Evolutionary conservation across 345 rosid species (phyloP).

Genomic region (Anastatica hierochuntica): DNA sequence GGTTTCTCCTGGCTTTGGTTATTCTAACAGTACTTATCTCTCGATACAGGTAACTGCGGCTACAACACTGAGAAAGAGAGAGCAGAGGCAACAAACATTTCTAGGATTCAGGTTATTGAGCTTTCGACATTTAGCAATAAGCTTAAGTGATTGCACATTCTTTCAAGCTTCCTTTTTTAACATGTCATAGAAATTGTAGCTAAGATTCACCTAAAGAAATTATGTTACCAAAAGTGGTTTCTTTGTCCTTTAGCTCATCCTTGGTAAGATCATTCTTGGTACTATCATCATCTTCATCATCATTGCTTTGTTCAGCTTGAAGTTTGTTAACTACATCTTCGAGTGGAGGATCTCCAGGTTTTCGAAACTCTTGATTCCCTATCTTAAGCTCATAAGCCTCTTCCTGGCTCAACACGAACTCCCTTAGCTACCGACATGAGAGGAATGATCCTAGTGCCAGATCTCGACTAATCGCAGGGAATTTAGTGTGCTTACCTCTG

Average conservation of each 20-base stretch:
- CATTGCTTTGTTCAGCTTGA: conserved; percentile 17
- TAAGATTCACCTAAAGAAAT: conserved; percentile 1
- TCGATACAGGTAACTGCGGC: conserved; percentile 22
- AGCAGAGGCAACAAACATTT: conserved; percentile 60
- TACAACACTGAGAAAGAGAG: conserved; percentile 50
- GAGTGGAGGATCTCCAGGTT: conserved; percentile 79
- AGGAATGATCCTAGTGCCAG: background rate
- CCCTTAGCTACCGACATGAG: conserved; percentile 48
- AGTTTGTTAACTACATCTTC: conserved; percentile 50
- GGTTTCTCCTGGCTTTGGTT: background rate
- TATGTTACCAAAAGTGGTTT: background rate
- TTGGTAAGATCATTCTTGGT: conserved; percentile 22
- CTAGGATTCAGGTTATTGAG: conserved; percentile 64
- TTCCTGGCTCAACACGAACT: conserved; percentile 54
- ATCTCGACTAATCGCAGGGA: background rate
- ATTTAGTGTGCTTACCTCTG: no score
- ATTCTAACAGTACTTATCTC: background rate
- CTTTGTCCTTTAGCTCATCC: conserved; percentile 46
- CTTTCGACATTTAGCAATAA: conserved; percentile 70
- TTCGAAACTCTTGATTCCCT: conserved; percentile 58
- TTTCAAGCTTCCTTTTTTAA: conserved; percentile 1
- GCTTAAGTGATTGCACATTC: conserved; percentile 42
- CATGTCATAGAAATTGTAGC: conserved; percentile 3
- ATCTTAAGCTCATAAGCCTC: conserved; percentile 87
- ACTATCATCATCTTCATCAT: background rate